phyloP scores from a whole-genome alignment of 768 basidiomycete genomes.

The Mycena belliarum region DNA sequence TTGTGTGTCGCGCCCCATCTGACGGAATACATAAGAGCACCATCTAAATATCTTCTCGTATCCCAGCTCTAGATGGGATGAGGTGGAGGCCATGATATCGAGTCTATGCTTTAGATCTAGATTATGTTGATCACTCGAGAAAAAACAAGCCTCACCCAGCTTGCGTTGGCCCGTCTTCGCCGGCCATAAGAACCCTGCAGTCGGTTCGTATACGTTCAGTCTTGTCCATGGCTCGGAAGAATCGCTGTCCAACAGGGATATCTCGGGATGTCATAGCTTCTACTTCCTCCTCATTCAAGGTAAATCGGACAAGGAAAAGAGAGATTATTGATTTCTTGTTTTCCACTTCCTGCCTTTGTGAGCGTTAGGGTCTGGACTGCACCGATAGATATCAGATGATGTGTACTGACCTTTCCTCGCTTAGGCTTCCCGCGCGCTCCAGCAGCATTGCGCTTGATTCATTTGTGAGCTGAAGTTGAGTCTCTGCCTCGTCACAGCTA shows the following conservation, averaged over 20 bases:
- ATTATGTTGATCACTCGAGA: neutral
- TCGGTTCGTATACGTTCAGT: constrained; percentile 81
- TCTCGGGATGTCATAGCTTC: constrained; percentile 79
- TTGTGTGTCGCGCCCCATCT: constrained; percentile 71
- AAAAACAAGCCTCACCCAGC: constrained; percentile 57
- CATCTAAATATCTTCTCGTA: constrained; percentile 89
- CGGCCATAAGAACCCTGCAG: constrained; percentile 84
- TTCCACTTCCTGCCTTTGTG: constrained; percentile 64
- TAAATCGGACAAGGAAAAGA: constrained; percentile 84
- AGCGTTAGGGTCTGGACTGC: neutral
- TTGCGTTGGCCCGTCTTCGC: constrained; percentile 75
- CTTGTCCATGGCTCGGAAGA: constrained; percentile 89
- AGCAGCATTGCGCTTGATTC: constrained; percentile 77
- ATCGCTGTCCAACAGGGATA: constrained; percentile 66
- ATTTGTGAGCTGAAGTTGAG: constrained; percentile 71
- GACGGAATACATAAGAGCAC: constrained; percentile 82
- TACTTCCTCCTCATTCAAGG: constrained; percentile 71
- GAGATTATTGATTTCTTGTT: constrained; percentile 72
- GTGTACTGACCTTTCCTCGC: constrained; percentile 63
- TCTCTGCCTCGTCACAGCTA: constrained; percentile 83
- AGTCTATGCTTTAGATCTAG: constrained; percentile 45
- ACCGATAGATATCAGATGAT: neutral
- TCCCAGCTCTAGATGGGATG: constrained; percentile 81
- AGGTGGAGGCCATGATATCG: constrained; percentile 87
- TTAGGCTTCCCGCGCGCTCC: constrained; percentile 78